A percentile compares a stretch with the other conserved stretches of the same genome.
Evolutionary conservation across 2,329 filamentous ascomycete species (phyloP).

Genomic region (Penicillium frequentans): DNA sequence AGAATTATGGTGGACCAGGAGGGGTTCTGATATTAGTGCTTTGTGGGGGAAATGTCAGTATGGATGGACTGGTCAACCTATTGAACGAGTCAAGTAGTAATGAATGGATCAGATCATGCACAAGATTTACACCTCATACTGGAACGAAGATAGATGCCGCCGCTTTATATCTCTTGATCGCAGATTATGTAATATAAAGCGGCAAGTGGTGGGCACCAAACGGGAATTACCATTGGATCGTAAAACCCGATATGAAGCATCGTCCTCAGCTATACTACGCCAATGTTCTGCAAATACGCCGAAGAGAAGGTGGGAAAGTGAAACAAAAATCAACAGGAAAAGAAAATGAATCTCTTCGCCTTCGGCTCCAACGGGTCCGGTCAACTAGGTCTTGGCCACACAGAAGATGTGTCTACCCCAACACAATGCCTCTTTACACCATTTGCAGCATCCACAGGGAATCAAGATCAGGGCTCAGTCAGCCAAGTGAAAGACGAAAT

Average conservation of each 20-base stretch:
- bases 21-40: too few relatives aligned
- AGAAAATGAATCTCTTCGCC: slow-evolving; percentile 56
- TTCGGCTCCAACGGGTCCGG: slow-evolving; percentile 77
- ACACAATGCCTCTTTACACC: slow-evolving; percentile 58
- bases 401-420: slow-evolving; percentile 68
- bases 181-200: background rate
- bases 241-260: background rate
- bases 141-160: background rate
- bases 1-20: too few relatives aligned
- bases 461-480: background rate
- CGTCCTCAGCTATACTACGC: background rate
- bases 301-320: background rate
- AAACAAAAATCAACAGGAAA: background rate
- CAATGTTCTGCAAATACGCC: background rate
- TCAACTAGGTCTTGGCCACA: slow-evolving; percentile 70
- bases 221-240: background rate
- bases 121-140: too few relatives aligned
- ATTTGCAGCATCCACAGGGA: slow-evolving; percentile 41
- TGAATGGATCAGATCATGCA: too few relatives aligned
- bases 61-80: too few relatives aligned
- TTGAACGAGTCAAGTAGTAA: too few relatives aligned
- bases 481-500: slow-evolving; percentile 12
- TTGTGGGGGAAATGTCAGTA: too few relatives aligned
- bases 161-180: background rate
- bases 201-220: background rate